A percentile compares a stretch with the other conserved stretches of the same genome.
These are phyloP conservation scores for Candida frijolesensis DNA, from an alignment of 1,139 yeast genomes.

Conservation along the genomic window DNA sequence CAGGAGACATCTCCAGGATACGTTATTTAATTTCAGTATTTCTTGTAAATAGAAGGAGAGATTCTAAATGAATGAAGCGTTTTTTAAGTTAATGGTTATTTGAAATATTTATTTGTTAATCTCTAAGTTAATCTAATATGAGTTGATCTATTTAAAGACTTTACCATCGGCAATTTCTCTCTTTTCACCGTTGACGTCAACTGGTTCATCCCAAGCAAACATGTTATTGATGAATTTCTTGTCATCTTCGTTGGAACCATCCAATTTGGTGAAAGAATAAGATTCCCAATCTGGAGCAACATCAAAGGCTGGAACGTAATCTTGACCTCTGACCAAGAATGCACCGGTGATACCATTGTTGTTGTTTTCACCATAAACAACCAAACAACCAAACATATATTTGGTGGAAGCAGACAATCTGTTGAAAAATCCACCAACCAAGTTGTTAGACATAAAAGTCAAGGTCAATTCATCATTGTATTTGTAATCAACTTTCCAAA, in stretches of 20 bases:
- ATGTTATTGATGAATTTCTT: conserved; percentile 48
- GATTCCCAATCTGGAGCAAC: conserved; percentile 99
- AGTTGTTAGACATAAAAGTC: conserved; percentile 98
- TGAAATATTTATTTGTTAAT: background rate
- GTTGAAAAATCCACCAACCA: conserved; percentile 97
- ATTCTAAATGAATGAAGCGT: conserved; percentile 48
- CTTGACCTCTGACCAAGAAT: conserved; percentile 95
- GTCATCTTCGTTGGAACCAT: conserved; percentile 38
- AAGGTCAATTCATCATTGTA: conserved; percentile 96
- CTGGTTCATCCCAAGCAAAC: conserved; percentile 58
- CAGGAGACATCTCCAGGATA: too few relatives aligned
- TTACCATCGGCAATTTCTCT: conserved; percentile 55
- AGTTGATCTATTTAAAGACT: conserved; percentile 42
- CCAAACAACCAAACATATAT: conserved; percentile 90
- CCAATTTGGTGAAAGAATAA: conserved; percentile 47
- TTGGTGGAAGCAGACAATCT: conserved; percentile 90
- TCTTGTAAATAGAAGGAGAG: conserved; percentile 1
- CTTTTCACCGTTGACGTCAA: conserved; percentile 44
- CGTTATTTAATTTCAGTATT: background rate
- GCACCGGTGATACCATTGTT: conserved; percentile 97
- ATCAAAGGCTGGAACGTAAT: conserved; percentile 84
- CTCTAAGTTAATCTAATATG: too few relatives aligned
- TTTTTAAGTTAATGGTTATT: background rate
- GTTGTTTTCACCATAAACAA: conserved; percentile 98
- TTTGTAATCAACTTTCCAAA: conserved; percentile 95